Evolutionary conservation across 2,329 filamentous ascomycete genomes (phyloP).

Genomic region (Beauveria bassiana): DNA sequence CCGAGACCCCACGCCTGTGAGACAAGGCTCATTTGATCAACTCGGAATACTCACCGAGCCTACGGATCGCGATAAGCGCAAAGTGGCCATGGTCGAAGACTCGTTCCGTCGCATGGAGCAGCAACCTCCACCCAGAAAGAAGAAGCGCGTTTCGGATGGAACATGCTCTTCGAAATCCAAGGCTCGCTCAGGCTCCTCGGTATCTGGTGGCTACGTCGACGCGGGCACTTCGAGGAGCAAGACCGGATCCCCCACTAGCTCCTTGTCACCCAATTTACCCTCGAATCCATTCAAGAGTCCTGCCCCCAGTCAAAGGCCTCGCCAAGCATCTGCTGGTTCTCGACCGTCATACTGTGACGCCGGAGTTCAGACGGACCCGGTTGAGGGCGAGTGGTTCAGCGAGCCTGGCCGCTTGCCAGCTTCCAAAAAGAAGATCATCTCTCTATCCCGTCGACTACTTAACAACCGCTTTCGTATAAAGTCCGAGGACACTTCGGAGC

Average conservation of each 20-base stretch:
- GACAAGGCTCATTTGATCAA: conserved; percentile 53
- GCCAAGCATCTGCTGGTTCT: conserved; percentile 31
- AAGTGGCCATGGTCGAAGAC: conserved; percentile 58
- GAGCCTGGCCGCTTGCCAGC: conserved; percentile 26
- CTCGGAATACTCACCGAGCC: conserved; percentile 54
- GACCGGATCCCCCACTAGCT: conserved; percentile 42
- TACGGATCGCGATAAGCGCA: conserved; percentile 60
- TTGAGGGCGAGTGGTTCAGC: conserved; percentile 46
- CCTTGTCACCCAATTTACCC: conserved; percentile 29
- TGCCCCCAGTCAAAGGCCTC: conserved; percentile 20
- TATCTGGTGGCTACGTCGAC: conserved; percentile 39
- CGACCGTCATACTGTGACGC: conserved; percentile 42
- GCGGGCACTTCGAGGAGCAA: conserved; percentile 46
- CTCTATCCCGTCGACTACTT: conserved; percentile 45
- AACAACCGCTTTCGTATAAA: conserved; percentile 38
- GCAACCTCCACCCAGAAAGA: conserved; percentile 48
- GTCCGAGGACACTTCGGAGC: conserved; percentile 31
- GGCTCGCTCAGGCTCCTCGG: conserved; percentile 29
- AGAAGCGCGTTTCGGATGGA: conserved; percentile 55
- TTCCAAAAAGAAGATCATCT: conserved; percentile 41
- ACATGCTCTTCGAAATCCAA: conserved; percentile 33
- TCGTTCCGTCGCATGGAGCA: conserved; percentile 56
- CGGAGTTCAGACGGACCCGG: conserved; percentile 47
- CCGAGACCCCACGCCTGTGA: conserved; percentile 55
- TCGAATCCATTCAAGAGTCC: conserved; percentile 19